phyloP scores from a whole-genome alignment of 2,329 filamentous ascomycete genomes.

The Alternaria brassicae region DNA sequence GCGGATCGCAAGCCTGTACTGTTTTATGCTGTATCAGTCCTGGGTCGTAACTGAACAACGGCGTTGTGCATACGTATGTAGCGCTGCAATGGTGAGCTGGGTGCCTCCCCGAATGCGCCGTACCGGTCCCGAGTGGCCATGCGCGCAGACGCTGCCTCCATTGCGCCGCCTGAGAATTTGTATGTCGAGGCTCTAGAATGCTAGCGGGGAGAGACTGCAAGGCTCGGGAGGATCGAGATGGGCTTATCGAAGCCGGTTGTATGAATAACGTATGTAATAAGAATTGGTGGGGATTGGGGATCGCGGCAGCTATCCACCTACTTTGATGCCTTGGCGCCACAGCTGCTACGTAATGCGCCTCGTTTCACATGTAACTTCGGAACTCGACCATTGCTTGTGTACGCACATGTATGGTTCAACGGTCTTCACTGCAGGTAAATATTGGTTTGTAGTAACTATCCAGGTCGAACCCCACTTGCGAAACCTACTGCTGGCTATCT shows the following conservation, averaged over 20 bases:
- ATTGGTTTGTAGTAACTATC: not conserved
- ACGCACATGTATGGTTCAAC: not conserved
- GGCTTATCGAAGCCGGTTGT: constrained; percentile 9
- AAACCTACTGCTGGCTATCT: not conserved
- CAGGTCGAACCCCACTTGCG: not conserved
- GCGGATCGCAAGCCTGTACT: constrained; percentile 92
- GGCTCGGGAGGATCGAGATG: constrained; percentile 2
- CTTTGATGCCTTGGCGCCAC: constrained; percentile 23
- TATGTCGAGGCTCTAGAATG: not conserved
- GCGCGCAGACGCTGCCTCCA: constrained; percentile 96
- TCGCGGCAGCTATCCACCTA: constrained; percentile 15
- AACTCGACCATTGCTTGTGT: not conserved
- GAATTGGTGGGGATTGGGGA: constrained; percentile 23
- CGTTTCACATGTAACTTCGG: constrained; percentile 9
- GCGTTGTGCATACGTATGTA: constrained; percentile 71
- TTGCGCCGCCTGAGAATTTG: constrained; percentile 28
- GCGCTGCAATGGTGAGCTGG: constrained; percentile 86
- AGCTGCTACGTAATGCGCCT: constrained; percentile 25
- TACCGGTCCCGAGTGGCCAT: constrained; percentile 96
- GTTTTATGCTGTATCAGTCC: constrained; percentile 19
- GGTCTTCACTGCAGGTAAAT: not conserved
- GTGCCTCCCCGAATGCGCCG: constrained; percentile 78
- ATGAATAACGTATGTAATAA: constrained; percentile 18
- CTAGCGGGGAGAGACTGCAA: not conserved
- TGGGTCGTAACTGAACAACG: not conserved